phyloP scores from a whole-genome alignment of 805 yeast species.

The Ogataea nitratoaversa region DNA sequence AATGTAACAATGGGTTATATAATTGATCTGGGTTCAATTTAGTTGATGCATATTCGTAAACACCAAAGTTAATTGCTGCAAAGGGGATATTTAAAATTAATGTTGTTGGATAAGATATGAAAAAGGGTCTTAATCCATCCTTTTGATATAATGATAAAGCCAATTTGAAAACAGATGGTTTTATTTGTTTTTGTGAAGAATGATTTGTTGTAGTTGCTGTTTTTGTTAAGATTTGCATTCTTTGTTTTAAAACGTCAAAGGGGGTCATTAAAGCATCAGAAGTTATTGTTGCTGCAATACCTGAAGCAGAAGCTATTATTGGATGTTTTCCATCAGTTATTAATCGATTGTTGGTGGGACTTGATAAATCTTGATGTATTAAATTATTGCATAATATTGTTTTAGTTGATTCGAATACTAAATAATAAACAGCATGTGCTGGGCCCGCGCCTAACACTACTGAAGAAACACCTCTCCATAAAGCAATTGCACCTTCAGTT shows the following conservation, averaged over 20 bases:
- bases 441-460: slow-evolving; percentile 98
- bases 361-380: slow-evolving; percentile 30
- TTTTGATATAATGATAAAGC: slow-evolving; percentile 45
- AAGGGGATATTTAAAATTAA: slow-evolving; percentile 88
- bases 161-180: slow-evolving; percentile 17
- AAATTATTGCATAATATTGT: slow-evolving; percentile 42
- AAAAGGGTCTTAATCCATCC: slow-evolving; percentile 80
- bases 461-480: slow-evolving; percentile 92
- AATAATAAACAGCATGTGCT: slow-evolving; percentile 94
- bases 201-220: slow-evolving; percentile 7
- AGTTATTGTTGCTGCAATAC: slow-evolving; percentile 88
- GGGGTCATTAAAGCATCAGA: slow-evolving; percentile 97
- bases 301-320: slow-evolving; percentile 78
- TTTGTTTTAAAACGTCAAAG: slow-evolving; percentile 89
- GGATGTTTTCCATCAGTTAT: slow-evolving; percentile 72
- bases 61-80: slow-evolving; percentile 90
- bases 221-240: slow-evolving; percentile 64
- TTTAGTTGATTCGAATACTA: slow-evolving; percentile 85
- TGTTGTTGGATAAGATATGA: slow-evolving; percentile 91
- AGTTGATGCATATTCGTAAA: slow-evolving; percentile 81
- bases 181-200: slow-evolving; percentile 2
- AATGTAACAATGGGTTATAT: slow-evolving; percentile 88
- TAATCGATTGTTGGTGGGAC: slow-evolving; percentile 17
- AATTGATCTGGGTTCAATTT: slow-evolving; percentile 69
- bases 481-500: slow-evolving; percentile 79